Conservation (phyloP, 2,329 filamentous ascomycete species). For the Pyricularia sp. region DNA sequence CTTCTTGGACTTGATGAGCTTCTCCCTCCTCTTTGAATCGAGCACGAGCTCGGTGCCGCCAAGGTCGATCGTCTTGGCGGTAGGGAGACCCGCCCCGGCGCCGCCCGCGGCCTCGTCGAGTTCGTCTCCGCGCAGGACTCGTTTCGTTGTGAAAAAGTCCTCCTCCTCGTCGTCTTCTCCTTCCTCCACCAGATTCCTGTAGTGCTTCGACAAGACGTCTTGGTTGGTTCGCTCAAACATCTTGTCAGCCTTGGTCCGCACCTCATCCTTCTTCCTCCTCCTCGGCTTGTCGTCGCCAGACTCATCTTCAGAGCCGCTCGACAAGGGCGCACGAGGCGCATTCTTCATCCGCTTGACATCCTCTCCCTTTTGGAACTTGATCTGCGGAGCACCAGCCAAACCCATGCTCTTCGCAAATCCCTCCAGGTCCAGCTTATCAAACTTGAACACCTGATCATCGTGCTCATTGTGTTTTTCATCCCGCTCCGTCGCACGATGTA, state of each 20-base stretch:
- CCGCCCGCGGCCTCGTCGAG: constrained; percentile 37
- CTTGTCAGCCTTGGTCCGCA: constrained; percentile 88
- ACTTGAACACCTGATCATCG: constrained; percentile 81
- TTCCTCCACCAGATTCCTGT: constrained; percentile 62
- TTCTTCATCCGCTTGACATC: constrained; percentile 83
- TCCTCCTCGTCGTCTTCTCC: constrained; percentile 48
- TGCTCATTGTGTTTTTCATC: constrained; percentile 54
- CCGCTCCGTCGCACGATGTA: constrained; percentile 21
- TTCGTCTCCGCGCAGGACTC: constrained; percentile 63
- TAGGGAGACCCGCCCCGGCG: constrained; percentile 23
- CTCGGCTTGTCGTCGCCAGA: constrained; percentile 27
- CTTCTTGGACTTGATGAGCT: constrained; percentile 91
- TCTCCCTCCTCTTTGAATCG: constrained; percentile 90
- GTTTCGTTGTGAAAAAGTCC: constrained; percentile 81
- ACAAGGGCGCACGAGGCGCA: constrained; percentile 56
- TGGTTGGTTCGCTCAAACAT: constrained; percentile 98
- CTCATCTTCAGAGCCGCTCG: constrained; percentile 47
- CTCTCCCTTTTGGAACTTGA: constrained; percentile 85
- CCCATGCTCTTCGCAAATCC: constrained; percentile 76
- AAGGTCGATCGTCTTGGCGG: constrained; percentile 49
- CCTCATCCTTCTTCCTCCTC: constrained; percentile 53
- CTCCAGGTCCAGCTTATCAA: constrained; percentile 73
- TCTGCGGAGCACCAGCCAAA: constrained; percentile 79
- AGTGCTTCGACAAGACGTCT: constrained; percentile 88
- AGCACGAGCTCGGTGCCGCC: constrained; percentile 61